phyloP scores from a whole-genome alignment of 1,284 basidiomycete genomes.

The Heterobasidion annosum region DNA sequence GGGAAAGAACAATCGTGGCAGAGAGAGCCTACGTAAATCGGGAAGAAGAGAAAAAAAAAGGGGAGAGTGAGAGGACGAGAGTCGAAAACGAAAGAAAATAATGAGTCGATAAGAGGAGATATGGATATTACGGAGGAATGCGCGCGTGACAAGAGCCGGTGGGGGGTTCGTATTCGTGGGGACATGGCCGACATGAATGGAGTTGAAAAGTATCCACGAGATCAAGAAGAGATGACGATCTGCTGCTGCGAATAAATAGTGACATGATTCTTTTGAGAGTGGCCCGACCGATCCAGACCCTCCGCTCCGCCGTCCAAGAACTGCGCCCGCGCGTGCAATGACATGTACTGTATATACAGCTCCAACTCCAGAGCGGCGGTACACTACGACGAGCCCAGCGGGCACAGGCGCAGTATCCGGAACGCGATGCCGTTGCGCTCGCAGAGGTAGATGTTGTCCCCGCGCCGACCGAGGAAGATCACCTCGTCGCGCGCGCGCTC shows the following conservation, averaged over 20 bases:
- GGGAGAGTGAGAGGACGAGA: neutral
- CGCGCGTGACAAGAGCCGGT: neutral
- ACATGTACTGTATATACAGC: no score
- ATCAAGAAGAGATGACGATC: neutral
- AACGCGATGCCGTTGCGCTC: constrained; percentile 67
- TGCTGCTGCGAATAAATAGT: neutral
- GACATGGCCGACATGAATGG: neutral
- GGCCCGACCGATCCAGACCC: no score
- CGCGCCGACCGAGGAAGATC: constrained; percentile 64
- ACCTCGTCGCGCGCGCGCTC: constrained; percentile 59
- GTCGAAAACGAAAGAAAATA: neutral
- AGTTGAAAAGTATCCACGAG: neutral
- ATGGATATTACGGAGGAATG: neutral
- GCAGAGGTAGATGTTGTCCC: constrained; percentile 70
- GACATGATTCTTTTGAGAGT: neutral
- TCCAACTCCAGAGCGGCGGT: no score
- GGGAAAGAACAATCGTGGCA: neutral
- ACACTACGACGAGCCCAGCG: constrained; percentile 16
- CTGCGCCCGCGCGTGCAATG: no score
- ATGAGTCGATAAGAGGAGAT: neutral
- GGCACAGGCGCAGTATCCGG: constrained; percentile 60
- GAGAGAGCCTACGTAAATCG: no score
- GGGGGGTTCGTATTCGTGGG: neutral
- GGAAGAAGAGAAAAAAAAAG: neutral
- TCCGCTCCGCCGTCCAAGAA: no score